phyloP scores from a whole-genome alignment of 2,329 filamentous ascomycete genomes.

The Aspergillus brunneoviolaceus region DNA sequence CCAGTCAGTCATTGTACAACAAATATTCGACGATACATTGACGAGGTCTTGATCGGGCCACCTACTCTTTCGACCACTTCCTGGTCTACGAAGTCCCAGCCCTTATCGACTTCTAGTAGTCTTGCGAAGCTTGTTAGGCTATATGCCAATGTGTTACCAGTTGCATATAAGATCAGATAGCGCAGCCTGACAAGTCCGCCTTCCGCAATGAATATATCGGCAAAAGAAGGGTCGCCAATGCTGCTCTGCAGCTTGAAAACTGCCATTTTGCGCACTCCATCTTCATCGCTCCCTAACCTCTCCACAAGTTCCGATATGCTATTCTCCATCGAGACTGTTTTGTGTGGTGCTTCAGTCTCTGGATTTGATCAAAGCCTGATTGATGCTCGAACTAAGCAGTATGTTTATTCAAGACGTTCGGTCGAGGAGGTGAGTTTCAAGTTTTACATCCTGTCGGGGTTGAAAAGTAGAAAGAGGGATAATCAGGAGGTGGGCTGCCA shows the following conservation, averaged over 20 bases:
- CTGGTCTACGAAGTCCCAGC: constrained; percentile 71
- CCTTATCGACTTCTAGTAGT: constrained; percentile 92
- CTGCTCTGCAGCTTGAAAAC: constrained; percentile 96
- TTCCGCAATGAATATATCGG: constrained; percentile 90
- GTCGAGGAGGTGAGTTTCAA: not conserved
- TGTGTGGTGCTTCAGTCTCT: not conserved
- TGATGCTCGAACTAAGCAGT: not conserved
- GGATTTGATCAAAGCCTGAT: not conserved
- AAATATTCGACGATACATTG: not conserved
- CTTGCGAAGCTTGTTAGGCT: constrained; percentile 84
- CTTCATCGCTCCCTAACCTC: constrained; percentile 65
- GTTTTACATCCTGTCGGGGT: not conserved
- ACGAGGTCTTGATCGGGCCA: constrained; percentile 10
- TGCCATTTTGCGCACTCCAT: constrained; percentile 95
- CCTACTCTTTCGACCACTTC: constrained; percentile 60
- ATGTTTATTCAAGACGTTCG: not conserved
- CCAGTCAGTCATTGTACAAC: constrained; percentile 5
- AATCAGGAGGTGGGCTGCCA: constrained; percentile 7
- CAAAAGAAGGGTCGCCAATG: constrained; percentile 94
- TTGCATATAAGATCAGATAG: constrained; percentile 77
- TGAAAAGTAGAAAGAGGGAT: not conserved
- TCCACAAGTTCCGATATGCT: constrained; percentile 59
- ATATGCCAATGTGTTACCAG: constrained; percentile 93
- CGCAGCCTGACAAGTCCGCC: constrained; percentile 80
- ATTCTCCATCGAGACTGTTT: constrained; percentile 48